Conservation (phyloP, 345 rosid species). For the Limnanthes douglasii region DNA sequence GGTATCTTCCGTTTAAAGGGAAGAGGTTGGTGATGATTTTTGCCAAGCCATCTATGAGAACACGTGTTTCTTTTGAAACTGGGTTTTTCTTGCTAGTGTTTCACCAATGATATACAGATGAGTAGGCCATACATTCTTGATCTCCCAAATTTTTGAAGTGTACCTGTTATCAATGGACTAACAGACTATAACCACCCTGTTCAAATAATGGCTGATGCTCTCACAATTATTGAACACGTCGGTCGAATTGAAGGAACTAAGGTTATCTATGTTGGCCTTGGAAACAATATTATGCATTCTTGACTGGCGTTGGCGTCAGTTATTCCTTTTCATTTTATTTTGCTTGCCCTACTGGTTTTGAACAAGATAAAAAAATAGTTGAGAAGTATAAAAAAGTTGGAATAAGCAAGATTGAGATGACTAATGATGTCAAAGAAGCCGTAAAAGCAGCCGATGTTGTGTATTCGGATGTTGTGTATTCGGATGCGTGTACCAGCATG, state of each 20-base stretch:
- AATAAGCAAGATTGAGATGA: conserved; percentile 81
- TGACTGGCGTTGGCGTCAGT: conserved; percentile 87
- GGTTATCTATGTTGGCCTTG: conserved; percentile 98
- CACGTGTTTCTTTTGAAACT: conserved; percentile 89
- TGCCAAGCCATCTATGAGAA: conserved; percentile 96
- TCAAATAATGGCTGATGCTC: conserved; percentile 98
- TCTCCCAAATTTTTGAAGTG: conserved; percentile 68
- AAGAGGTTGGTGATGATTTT: conserved; percentile 93
- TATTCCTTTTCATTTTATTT: conserved; percentile 89
- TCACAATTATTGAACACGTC: conserved; percentile 79
- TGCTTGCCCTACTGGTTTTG: conserved; percentile 82
- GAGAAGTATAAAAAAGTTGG: conserved; percentile 61
- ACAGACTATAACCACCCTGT: conserved; percentile 94
- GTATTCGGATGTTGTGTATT: conserved; percentile 92
- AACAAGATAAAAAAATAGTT: conserved; percentile 71
- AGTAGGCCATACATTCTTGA: conserved; percentile 84
- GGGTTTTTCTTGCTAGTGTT: conserved; percentile 93
- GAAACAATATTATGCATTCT: conserved; percentile 90
- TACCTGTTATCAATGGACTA: conserved; percentile 84
- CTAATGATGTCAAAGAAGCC: conserved; percentile 78
- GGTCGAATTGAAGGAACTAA: conserved; percentile 86
- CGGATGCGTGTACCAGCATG: conserved; percentile 98
- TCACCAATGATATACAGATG: conserved; percentile 91
- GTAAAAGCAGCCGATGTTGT: conserved; percentile 86
- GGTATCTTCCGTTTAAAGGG: conserved; percentile 73